A percentile compares a stretch with the other conserved stretches of the same genome.
Evolutionary conservation across 2,329 filamentous ascomycete species (phyloP).

Genomic region (Fusarium bactridioides): DNA sequence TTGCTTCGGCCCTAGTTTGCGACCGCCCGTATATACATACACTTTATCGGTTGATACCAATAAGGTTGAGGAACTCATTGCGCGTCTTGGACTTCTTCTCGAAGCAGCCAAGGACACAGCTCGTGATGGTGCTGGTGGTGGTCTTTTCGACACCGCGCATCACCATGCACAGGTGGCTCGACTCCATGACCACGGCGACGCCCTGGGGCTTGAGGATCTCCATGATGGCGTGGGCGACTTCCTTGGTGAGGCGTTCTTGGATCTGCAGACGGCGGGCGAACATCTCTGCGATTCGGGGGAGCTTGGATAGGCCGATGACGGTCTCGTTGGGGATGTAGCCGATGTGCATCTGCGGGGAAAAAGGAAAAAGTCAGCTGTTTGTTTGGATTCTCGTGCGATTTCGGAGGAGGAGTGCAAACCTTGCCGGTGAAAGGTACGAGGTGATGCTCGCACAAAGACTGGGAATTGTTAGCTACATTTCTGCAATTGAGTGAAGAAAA

Average conservation of each 20-base stretch:
- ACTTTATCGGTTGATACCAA: constrained; percentile 62
- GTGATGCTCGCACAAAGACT: constrained; percentile 95
- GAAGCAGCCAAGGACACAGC: constrained; percentile 97
- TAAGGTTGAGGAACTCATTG: constrained; percentile 91
- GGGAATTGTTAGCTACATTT: neutral
- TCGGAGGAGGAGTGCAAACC: constrained; percentile 56
- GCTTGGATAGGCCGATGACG: constrained; percentile 93
- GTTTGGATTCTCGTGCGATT: neutral
- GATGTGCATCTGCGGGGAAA: constrained; percentile 83
- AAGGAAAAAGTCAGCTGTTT: constrained; percentile 2
- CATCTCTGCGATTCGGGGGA: constrained; percentile 96
- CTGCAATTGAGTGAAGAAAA: neutral
- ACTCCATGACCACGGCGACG: constrained; percentile 97
- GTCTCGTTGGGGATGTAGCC: constrained; percentile 93
- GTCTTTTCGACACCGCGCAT: constrained; percentile 99
- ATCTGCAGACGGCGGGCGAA: constrained; percentile 93
- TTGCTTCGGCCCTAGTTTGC: neutral
- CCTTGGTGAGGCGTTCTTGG: constrained; percentile 94
- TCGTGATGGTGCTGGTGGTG: constrained; percentile 85
- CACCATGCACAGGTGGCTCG: constrained; percentile 96
- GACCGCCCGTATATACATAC: neutral
- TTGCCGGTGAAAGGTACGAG: constrained; percentile 96
- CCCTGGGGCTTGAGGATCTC: constrained; percentile 93
- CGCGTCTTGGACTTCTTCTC: constrained; percentile 90
- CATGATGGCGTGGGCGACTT: constrained; percentile 92